Evolutionary conservation across 2,329 filamentous ascomycete genomes (phyloP), one percentile per base, ranked within the genome.

Genomic region (Penicillium olsonii): DNA sequence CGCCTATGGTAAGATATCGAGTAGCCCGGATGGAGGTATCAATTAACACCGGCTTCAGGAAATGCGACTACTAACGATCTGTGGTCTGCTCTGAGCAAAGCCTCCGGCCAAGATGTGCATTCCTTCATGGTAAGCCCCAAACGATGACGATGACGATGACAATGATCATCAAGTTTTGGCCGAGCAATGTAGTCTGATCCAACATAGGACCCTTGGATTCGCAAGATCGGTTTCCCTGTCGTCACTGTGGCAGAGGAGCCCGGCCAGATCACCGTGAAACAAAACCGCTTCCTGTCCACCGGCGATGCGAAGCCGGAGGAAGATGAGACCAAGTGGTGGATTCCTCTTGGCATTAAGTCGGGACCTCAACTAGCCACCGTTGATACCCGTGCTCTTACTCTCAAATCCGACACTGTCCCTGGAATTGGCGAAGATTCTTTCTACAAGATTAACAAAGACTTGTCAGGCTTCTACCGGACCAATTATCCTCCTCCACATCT

Each of bases 261-360:
- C 49, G 87, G 88, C 14, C 87, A 92, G 68, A 87, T 97, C 62
- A 84, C 83, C 37, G 76, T 97, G 53, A 87, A 86, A 67, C 94
- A 99, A 71, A 87, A 84, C 43, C 87, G 94, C 50, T 99, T 96
- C 81, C 79, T 99, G 18, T 90, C 89, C 17, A 91, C 90, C 3
- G 94, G 94, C 9, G 92, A 97, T 67, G 89, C 91, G 48, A 90
- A 91, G 75, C 79, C 90, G 2, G 89, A 95, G 65, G 94, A 99
- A 60, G 92, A 99, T 65, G 79, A 87, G 64, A 96, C 92, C 3
- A 85, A 84, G 17, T 99, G 94, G 94, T 99, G 94, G 92, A 84
- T 97, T 52, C 94, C 94, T 14, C 81, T 99, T 26, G 88, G 87
- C 12, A 78, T 99, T 22, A 88, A 91, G 69, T 88, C 90, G 45